Evolutionary conservation across 1,284 basidiomycete species (phyloP), one percentile per base, ranked within the genome.

Genomic region (Macrocystidia cucumis): DNA sequence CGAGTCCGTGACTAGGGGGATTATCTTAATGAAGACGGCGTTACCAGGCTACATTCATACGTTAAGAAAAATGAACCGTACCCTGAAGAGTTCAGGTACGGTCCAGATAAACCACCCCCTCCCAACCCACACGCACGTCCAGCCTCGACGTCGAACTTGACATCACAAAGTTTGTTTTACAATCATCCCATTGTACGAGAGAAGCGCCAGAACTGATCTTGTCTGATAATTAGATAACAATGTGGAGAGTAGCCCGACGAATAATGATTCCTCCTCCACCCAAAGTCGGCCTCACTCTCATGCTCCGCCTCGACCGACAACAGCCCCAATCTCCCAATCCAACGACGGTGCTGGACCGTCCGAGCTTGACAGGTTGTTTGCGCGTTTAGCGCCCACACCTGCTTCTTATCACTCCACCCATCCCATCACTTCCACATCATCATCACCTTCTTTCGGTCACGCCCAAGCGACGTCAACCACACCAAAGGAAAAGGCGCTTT

Each of bases 71-170:
- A 78, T 35, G 38, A 68, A 17, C 65, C 73, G 7, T 86, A 87
- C 51, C 83, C 83, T 5, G 73, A 81, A 35, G 63, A 80, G 42
- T 83, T 67, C 49, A 66, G 70, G 33, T 82, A 80, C 53, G 76
- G 77, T 13, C 78, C 79, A 3, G 73, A 74, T 43, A 63, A 66
- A 22, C 74, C 72, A 2, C 78, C 78, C 5, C 78, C 72, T 5
- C 67, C 68, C 12, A 69, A 68, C 41, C 60, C 57, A 0, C 54
- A 58, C 38, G 44, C 52, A 4, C 57, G 52, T 20, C 56, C 55
- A 20, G 45, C 51, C 11, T 42, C 44, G 22, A 40, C 45, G 2
- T 54, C 49, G 36, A 44, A n/a, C 29, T 47, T 50, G 32, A 42
- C 13, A 35, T 26, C 7, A 3, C 28, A 22, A 33, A 18, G 13